Conservation (phyloP, 495 filamentous ascomycete species). For the Penicillium roqueforti region DNA sequence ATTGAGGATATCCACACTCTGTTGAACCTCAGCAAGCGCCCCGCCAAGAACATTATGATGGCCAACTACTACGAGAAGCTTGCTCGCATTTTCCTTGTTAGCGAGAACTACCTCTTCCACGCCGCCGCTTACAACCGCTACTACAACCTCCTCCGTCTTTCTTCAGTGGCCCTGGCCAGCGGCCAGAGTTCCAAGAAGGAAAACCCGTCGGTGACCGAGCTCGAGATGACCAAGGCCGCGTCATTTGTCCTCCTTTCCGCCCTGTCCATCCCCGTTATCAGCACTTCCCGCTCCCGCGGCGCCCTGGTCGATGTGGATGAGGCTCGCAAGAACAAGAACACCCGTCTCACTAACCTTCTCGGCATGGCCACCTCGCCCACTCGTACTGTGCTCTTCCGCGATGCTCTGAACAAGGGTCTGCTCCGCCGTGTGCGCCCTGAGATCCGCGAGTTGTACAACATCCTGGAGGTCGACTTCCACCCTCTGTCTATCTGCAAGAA, state of each 20-base stretch:
- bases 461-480: slow-evolving; percentile 98
- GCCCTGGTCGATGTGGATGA: slow-evolving; percentile 96
- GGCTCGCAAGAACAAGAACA: slow-evolving; percentile 97
- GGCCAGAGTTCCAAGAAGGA: slow-evolving; percentile 89
- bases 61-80: slow-evolving; percentile 99
- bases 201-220: slow-evolving; percentile 82
- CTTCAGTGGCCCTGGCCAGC: slow-evolving; percentile 75
- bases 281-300: slow-evolving; percentile 91
- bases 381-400: slow-evolving; percentile 87
- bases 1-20: slow-evolving; percentile 99
- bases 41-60: slow-evolving; percentile 99
- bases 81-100: slow-evolving; percentile 95
- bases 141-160: slow-evolving; percentile 92
- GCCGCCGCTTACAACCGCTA: slow-evolving; percentile 95
- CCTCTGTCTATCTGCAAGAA: slow-evolving; percentile 98
- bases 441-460: slow-evolving; percentile 95
- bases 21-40: slow-evolving; percentile 95
- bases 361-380: slow-evolving; percentile 88
- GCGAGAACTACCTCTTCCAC: slow-evolving; percentile 99
- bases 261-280: slow-evolving; percentile 96
- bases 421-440: slow-evolving; percentile 87
- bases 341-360: slow-evolving; percentile 88
- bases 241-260: slow-evolving; percentile 96
- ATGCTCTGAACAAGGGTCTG: slow-evolving; percentile 90
- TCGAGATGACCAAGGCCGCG: slow-evolving; percentile 80